Evolutionary conservation across 2,329 filamentous ascomycete genomes (phyloP).

Genomic region (Dendrostoma leiphaemia): DNA sequence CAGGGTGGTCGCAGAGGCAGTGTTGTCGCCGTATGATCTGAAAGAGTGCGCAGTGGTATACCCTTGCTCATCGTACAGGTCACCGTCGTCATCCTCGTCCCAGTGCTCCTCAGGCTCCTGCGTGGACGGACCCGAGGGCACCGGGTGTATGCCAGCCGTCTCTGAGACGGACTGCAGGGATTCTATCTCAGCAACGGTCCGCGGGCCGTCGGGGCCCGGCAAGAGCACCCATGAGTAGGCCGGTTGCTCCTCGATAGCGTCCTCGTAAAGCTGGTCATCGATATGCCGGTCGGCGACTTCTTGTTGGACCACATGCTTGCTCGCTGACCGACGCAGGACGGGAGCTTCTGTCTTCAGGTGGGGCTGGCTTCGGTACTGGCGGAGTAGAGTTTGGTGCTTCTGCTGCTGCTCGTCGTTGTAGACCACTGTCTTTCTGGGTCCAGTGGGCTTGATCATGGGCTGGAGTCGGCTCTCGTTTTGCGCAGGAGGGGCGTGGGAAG

Average conservation of each 20-base stretch:
- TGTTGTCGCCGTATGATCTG: slow-evolving; percentile 67
- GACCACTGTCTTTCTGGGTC: slow-evolving; percentile 26
- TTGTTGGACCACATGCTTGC: slow-evolving; percentile 34
- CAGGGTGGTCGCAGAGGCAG: slow-evolving; percentile 53
- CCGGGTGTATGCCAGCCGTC: background rate
- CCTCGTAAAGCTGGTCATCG: slow-evolving; percentile 34
- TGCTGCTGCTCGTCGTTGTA: slow-evolving; percentile 28
- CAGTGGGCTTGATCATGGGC: slow-evolving; percentile 5
- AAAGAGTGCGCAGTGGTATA: slow-evolving; percentile 76
- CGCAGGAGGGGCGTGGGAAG: slow-evolving; percentile 1
- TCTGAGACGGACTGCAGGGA: slow-evolving; percentile 18
- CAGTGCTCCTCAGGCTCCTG: slow-evolving; percentile 69
- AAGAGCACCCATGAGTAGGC: background rate
- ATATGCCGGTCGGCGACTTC: slow-evolving; percentile 21
- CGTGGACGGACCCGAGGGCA: slow-evolving; percentile 17
- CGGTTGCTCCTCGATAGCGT: slow-evolving; percentile 40
- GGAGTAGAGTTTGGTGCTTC: slow-evolving; percentile 27
- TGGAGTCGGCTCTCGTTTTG: slow-evolving; percentile 3
- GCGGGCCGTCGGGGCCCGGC: slow-evolving; percentile 1
- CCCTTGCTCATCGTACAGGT: slow-evolving; percentile 61
- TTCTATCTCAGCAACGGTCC: slow-evolving; percentile 4
- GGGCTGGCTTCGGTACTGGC: slow-evolving; percentile 55
- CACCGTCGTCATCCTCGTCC: slow-evolving; percentile 77
- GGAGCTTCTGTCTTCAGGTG: slow-evolving; percentile 43
- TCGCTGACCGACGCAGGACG: slow-evolving; percentile 42